Evolutionary conservation across 352 stramenopile species (phyloP).

Genomic region (Phytopythium delawarense): DNA sequence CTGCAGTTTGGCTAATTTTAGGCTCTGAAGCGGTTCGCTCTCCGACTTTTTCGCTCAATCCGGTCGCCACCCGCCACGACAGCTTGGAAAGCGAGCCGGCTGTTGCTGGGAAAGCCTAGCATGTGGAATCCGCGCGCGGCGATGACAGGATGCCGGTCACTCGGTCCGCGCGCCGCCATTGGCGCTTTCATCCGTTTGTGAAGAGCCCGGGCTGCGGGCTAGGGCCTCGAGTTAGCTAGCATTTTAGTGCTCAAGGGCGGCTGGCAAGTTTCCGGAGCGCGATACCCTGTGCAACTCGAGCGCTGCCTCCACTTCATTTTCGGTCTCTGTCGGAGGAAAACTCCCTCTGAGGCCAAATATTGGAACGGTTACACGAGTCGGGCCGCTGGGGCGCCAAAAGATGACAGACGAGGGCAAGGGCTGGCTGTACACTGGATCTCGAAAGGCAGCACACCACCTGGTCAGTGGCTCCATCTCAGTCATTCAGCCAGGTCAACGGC

Average conservation of each 20-base stretch:
- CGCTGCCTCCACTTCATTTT: no score
- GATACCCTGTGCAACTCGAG: no score
- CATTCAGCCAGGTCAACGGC: neutral
- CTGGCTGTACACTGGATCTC: neutral
- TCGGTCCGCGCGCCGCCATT: neutral
- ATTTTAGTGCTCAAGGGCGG: neutral
- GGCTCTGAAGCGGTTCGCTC: no score
- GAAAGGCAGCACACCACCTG: neutral
- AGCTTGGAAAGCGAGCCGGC: neutral
- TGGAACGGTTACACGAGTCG: neutral
- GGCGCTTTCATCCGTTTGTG: neutral
- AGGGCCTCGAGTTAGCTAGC: neutral
- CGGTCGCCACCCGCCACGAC: no score
- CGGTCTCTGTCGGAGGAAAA: neutral
- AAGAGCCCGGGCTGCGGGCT: neutral
- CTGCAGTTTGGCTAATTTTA: no score
- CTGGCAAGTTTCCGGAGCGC: no score
- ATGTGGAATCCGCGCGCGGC: neutral
- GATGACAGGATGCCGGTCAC: constrained; percentile 6
- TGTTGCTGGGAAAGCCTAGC: neutral
- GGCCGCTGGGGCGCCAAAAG: neutral
- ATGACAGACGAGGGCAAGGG: neutral
- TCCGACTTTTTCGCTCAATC: no score
- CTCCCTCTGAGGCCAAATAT: neutral
- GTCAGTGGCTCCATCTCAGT: neutral